These are phyloP conservation scores for Hyparrhenia diplandra DNA, from an alignment of 176 grass and related monocot genomes.

Conservation along the genomic window DNA sequence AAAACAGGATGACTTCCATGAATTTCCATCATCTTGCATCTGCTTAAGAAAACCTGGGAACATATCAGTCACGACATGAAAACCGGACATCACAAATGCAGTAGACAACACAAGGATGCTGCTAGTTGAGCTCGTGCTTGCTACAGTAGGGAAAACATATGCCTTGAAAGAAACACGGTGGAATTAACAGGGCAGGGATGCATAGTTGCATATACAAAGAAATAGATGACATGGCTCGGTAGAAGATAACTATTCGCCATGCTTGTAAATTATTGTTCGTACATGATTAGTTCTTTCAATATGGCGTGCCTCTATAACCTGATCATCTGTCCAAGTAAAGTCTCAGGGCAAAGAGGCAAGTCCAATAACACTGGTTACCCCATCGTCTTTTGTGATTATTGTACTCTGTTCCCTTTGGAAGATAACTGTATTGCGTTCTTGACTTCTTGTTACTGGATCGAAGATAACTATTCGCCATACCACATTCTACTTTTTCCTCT, in stretches of 20 bases:
- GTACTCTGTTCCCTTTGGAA: background rate
- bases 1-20: conserved; percentile 78
- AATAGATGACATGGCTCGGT: background rate
- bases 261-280: conserved; percentile 29
- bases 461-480: background rate
- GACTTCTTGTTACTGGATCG: background rate
- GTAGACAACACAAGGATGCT: too few relatives aligned
- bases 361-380: background rate
- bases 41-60: conserved; percentile 42
- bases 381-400: background rate
- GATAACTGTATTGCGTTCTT: background rate
- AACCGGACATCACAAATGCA: background rate
- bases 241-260: background rate
- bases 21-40: conserved; percentile 82
- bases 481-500: background rate
- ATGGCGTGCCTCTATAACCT: background rate
- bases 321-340: background rate
- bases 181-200: background rate
- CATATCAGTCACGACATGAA: conserved; percentile 11
- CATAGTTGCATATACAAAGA: background rate
- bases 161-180: background rate
- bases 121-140: background rate
- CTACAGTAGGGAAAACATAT: background rate
- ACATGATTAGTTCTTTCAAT: background rate
- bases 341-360: background rate